These are phyloP conservation scores for Talaromyces wortmannii DNA, from an alignment of 495 filamentous ascomycete species.

Conservation along the genomic window DNA sequence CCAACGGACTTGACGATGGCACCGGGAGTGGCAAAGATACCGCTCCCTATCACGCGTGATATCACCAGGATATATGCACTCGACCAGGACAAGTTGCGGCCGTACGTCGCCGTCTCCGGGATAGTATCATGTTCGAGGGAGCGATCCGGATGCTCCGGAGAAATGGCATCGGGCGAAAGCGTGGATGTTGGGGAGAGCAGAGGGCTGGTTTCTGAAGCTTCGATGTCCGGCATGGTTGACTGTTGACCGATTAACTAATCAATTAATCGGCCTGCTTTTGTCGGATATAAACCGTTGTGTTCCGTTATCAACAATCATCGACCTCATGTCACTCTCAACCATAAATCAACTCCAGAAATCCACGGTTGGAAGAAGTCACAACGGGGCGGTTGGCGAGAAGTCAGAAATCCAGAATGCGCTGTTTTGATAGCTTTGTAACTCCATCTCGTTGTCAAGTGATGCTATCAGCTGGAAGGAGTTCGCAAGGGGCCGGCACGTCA, in stretches of 20 bases:
- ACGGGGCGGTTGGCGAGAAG: neutral
- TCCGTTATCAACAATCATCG: neutral
- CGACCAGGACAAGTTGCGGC: constrained; percentile 55
- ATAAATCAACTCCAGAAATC: neutral
- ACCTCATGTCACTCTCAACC: neutral
- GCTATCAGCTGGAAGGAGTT: neutral
- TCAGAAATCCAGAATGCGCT: neutral
- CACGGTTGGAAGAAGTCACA: too few relatives aligned
- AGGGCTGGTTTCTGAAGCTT: neutral
- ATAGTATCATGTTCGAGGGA: constrained; percentile 46
- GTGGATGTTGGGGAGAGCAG: neutral
- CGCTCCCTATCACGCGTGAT: constrained; percentile 67
- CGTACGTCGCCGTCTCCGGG: constrained; percentile 48
- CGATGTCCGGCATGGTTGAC: neutral
- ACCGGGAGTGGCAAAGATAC: constrained; percentile 71
- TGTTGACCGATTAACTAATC: neutral
- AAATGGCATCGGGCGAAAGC: neutral
- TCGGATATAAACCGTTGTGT: neutral
- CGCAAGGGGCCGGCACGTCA: neutral
- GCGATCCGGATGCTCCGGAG: constrained; percentile 6
- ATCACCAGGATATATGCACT: constrained; percentile 71
- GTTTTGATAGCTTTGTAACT: neutral
- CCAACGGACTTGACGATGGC: constrained; percentile 60
- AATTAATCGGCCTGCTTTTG: neutral
- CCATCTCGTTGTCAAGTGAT: neutral